A percentile compares a stretch with the other conserved stretches of the same genome.
Conservation (phyloP, 108 stramenopile species). For the Cyclotella choctawhatcheeana region DNA sequence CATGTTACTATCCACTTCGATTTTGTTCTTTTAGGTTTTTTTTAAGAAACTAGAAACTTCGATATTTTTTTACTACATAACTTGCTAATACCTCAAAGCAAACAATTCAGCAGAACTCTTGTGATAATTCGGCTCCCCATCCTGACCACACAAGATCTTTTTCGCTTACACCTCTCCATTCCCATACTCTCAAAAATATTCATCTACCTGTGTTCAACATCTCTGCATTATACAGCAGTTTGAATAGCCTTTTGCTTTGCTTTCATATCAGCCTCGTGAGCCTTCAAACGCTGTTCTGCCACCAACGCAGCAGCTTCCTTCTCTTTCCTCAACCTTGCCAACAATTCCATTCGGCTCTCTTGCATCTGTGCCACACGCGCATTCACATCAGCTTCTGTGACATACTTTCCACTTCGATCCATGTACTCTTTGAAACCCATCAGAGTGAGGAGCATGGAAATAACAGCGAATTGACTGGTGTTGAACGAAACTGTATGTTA, state of each 20-base stretch:
- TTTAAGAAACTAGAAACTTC: no score
- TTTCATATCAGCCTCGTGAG: slow-evolving; percentile 42
- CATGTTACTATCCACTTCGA: no score
- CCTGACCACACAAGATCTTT: no score
- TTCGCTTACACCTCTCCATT: no score
- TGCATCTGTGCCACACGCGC: slow-evolving; percentile 76
- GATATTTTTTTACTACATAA: no score
- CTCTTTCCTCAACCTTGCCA: slow-evolving; percentile 58
- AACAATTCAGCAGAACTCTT: no score
- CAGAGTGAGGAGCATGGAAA: slow-evolving; percentile 68
- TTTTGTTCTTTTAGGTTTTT: no score
- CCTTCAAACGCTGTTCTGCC: slow-evolving; percentile 42
- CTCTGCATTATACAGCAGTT: background rate
- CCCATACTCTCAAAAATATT: no score
- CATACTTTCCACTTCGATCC: slow-evolving; percentile 75
- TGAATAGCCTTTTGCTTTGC: slow-evolving; percentile 14
- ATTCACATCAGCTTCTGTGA: slow-evolving; percentile 74
- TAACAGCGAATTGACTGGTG: slow-evolving; percentile 84
- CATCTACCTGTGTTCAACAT: no score
- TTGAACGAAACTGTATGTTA: background rate
- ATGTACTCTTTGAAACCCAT: slow-evolving; percentile 88
- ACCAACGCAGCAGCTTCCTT: slow-evolving; percentile 36
- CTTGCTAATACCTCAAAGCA: no score
- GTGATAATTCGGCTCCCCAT: no score
- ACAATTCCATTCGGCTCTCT: slow-evolving; percentile 53